Evolutionary conservation across 2,329 filamentous ascomycete species (phyloP), one percentile per base, ranked within the genome.

Genomic region (Corniculantispora saksenae): DNA sequence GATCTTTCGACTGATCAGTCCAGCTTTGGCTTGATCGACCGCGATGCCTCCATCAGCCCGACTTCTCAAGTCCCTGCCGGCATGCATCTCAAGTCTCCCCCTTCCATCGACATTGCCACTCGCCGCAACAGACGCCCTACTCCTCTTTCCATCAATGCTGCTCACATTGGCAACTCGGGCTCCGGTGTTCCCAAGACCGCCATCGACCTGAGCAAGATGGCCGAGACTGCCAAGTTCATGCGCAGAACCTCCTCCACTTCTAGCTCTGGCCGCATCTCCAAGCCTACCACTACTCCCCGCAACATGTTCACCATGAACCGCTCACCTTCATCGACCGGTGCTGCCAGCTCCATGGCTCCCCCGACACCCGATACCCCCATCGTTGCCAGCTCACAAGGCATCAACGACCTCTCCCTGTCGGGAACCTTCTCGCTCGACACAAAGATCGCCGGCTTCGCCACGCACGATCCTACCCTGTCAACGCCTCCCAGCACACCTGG

Each of bases 401-500:
- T 77, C 40, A 77, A 77, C 6, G 82, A 84, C 64, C 75, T 77
- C 19, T 74, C 77, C 3, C 74, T 79, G 12, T 74, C 79, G 4
- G 78, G 68, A 58, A 66, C 73, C 15, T 70, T 77, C 50, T 74
- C 75, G 54, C 64, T 75, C 2, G 70, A 74, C 43, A 67, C 69
- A 32, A 77, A 77, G 67, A 68, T 73, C 1, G 56, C 74, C 15
- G 72, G 75, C 40, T 63, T 74, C 59, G 67, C 68, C n/a, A 55
- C 75, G 43, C 80, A 72, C 25, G 81, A 84, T 67, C 75, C 79
- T 23, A 81, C 80, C 21, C 74, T 85, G 57, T 82, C 83, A 69
- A 86, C 84, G 7, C 84, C 84, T 17, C 84, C 84, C 3, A 81
- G 79, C 5, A 86, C 84, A 1, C 84, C 84, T 0, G 83, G 82